Base-by-base conservation (phyloP, 1,284 basidiomycete species). In the Kwoniella shivajii region DNA sequence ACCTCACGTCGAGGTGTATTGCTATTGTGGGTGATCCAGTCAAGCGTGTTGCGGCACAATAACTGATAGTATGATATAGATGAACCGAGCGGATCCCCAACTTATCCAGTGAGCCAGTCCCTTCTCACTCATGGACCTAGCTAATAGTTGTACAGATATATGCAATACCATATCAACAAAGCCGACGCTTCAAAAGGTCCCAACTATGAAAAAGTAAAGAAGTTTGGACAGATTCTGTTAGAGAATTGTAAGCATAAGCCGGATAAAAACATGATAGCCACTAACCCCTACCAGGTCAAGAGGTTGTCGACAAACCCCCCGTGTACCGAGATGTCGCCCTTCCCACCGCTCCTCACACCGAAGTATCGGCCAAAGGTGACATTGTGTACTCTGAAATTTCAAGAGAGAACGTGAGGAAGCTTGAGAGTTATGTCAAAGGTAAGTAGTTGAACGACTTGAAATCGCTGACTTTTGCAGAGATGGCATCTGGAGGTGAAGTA, bases 1-100 rank as follows among this genome's bases (percentile, higher is more conserved):
- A 93, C 76, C 92, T 96, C 79, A 96, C 93, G n/a, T 91, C 91
- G 67, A 89, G 93, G 57, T 98, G 94, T 81, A 93, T 99, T 67
- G 88, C 90, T 53, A 89, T 99, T 75, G 74, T 76, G 43, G 61
- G 74, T 71, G 7, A 6, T 9, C 14, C 34, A 24, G 16, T 47
- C 16, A 27, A 26, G n/a, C 27, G 36, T 38, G 6, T 47, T 14
- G 11, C 7, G n/a, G n/a, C 6, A 29, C 10, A 13, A n/a, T 11
- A 14, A 43, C 49, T 37, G 31, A 24, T 49, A 24, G 24, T 30
- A 26, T 30, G n/a, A 24, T 27, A 3, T 44, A 76, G 74, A 92
- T 99, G 82, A 98, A 98, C 80, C 88, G 95, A 67, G 94, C 94
- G 22, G 95, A 98, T 76, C 89, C 89, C 11, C 86, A 88, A 61